phyloP scores from a whole-genome alignment of 164 flowering plant species.

The Vitis cinerea region DNA sequence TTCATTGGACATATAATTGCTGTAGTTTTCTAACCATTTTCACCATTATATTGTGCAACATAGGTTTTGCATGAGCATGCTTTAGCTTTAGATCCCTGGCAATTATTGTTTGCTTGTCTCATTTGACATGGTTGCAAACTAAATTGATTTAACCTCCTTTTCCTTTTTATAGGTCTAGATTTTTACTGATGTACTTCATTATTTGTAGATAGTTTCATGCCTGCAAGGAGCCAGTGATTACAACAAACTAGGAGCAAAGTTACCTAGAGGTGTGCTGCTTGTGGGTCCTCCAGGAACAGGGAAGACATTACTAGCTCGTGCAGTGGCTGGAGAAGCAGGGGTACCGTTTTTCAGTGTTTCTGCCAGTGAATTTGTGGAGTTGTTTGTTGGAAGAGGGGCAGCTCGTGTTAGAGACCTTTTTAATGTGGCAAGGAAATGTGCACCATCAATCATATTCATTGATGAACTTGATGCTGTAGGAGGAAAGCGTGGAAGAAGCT shows the following conservation, averaged over 20 bases:
- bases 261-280: constrained; percentile 90
- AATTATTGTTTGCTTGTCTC: background rate
- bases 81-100: background rate
- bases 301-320: constrained; percentile 94
- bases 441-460: constrained; percentile 95
- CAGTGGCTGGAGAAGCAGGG: constrained; percentile 99
- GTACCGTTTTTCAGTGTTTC: constrained; percentile 93
- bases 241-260: constrained; percentile 82
- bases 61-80: too few relatives aligned
- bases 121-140: background rate
- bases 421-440: constrained; percentile 70
- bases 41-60: too few relatives aligned
- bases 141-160: background rate
- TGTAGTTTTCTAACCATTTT: too few relatives aligned
- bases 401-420: constrained; percentile 97
- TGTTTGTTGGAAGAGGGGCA: constrained; percentile 99
- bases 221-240: constrained; percentile 85
- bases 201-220: constrained; percentile 74
- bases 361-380: constrained; percentile 97
- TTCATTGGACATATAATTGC: too few relatives aligned
- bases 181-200: background rate
- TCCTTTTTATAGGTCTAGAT: background rate
- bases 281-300: constrained; percentile 99
- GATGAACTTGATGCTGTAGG: constrained; percentile 99
- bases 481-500: constrained; percentile 95